Base-by-base conservation (phyloP, 1,139 yeast species). In the Suhomyces taliae region DNA sequence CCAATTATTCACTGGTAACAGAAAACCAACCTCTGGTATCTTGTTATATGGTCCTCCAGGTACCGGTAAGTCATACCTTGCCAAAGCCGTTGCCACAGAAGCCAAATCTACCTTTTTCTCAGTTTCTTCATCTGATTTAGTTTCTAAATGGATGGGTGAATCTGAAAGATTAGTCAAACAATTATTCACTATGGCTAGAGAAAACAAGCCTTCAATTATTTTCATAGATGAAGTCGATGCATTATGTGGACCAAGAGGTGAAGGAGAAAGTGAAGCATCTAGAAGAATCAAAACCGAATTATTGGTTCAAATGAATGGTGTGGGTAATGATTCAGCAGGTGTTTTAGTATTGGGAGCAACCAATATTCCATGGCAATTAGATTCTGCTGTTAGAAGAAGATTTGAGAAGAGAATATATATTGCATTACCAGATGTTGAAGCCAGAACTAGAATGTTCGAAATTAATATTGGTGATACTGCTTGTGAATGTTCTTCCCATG, bases 91-190 rank as follows among this genome's bases (percentile, higher is more conserved):
- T 5, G 99, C 99, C 27, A 93, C 99, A 0, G 99, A 93, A 63
- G 97, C 99, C 45, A 90, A 91, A 62, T 88, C 97, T 0, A 93
- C 99, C 0, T 93, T 93, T 59, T 95, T 93, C 67, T 88, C 97
- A 5, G 96, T 93, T 3, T 87, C 96, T 14, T 90, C 97, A 0
- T 87, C 96, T 9, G 98, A 93, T 65, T 78, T 93, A 60, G 97
- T 95, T 5, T 86, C 96, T 54, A 95, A 93, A 66, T 93, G 98
- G 98, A 91, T 93, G 98, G 99, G 99, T 57, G 99, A 93, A 65
- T 84, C 93, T 29, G 98, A 93, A 68, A 82, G 97, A 69, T 80
- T 93, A 51, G 99, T 93, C 32, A 91, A 91, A 64, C 98, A 93
- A 63, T 74, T 93, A 54, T 93, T 93, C 67, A 81, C 87, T 38